Base-by-base conservation (phyloP, 768 basidiomycete species). In the Peribolospora baueri region DNA sequence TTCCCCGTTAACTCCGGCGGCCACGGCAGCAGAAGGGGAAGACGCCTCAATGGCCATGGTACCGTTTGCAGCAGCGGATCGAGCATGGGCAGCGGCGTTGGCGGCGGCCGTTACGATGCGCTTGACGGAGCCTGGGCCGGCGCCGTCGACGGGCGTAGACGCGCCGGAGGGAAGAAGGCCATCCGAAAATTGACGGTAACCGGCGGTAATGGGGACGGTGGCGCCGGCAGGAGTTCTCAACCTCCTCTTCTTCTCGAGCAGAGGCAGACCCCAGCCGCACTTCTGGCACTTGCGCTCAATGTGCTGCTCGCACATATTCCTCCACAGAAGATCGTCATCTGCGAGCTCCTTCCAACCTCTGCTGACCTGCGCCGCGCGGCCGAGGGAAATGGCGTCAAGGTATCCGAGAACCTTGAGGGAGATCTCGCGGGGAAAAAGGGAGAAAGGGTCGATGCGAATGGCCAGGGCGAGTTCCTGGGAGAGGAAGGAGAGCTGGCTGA, bases 201-300 rank as follows among this genome's bases (percentile, higher is more conserved):
- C 25, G 25, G 25, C 25, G 25, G 25, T 25, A 25, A 25, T 25
- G 25, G 25, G 25, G 25, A 25, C 25, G 25, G 25, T 25, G 25
- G 25, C 1, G 11, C 61, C 61, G 5, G 70, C 71, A n/a, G 63
- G 62, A 6, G 70, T 63, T 48, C 71, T 71, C 57, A 71, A 68
- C 37, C 68, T 68, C 37, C 79, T 74, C 59, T 76, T 77, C 64
- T 77, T 80, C 67, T 91, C 84, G 25, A 98, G 72, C 42, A 93
- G 73, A 11, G 93, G 93, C 48, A 98, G 71, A 13, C 88, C 90
- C 90, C 91, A 95, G 3, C 93, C 93, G 61, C 93, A 97, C 67
- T 91, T 93, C 62, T 75, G 77, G 63, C 93, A 98, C 64, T 87
- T 91, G 63, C 87, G 80, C 14, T 91, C 91, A 54, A 98, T 97